A percentile compares a stretch with the other conserved stretches of the same genome.
Evolutionary conservation across 208 protist species (phyloP).

Genomic region (Trypanosoma brucei): DNA sequence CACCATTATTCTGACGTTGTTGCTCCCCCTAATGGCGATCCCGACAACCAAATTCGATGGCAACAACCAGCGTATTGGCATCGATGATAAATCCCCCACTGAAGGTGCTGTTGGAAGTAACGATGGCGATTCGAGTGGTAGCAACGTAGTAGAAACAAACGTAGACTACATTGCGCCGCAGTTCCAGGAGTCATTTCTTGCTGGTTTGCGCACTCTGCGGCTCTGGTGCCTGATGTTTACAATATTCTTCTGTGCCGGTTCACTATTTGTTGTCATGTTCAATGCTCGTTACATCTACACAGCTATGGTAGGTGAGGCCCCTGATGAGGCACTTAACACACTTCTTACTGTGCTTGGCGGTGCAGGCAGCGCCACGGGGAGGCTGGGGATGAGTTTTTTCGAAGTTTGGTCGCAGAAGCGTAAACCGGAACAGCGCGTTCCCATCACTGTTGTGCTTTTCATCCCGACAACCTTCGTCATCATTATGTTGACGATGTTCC

Average conservation of each 20-base stretch:
- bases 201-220: constrained; percentile 38
- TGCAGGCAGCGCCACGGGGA: constrained; percentile 58
- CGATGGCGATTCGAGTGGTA: neutral
- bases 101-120: too few species aligned
- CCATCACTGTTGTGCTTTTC: constrained; percentile 56
- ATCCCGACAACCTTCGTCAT: constrained; percentile 43
- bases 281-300: constrained; percentile 78
- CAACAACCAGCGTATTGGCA: neutral
- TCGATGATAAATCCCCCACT: neutral
- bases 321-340: constrained; percentile 34
- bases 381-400: constrained; percentile 60
- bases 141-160: constrained; percentile 17
- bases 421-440: constrained; percentile 54
- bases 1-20: constrained; percentile 31
- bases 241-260: constrained; percentile 51
- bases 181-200: constrained; percentile 58
- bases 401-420: constrained; percentile 66
- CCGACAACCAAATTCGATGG: constrained; percentile 13
- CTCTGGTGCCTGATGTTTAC: constrained; percentile 59
- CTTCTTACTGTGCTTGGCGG: constrained; percentile 65
- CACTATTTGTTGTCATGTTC: constrained; percentile 58
- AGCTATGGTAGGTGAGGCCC: constrained; percentile 32
- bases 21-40: constrained; percentile 39
- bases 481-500: constrained; percentile 29
- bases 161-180: constrained; percentile 59